phyloP scores from a whole-genome alignment of 352 stramenopile species.

The Pythium oligandrum region DNA sequence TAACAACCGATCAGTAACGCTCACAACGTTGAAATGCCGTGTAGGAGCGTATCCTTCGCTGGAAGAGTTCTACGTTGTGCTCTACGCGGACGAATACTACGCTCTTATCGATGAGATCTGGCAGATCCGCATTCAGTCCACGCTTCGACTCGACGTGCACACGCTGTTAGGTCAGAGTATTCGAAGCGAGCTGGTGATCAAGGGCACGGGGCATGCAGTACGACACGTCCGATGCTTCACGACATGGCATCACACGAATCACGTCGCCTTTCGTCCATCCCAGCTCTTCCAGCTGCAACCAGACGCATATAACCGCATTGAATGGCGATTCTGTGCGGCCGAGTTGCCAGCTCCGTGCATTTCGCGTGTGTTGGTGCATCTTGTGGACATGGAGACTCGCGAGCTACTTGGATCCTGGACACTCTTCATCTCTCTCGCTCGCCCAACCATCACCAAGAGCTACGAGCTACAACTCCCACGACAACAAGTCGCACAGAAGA shows the following conservation, averaged over 20 bases:
- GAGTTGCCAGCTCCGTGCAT: slow-evolving; percentile 20
- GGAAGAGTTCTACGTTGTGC: slow-evolving; percentile 87
- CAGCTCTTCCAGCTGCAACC: slow-evolving; percentile 85
- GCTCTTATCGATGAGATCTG: slow-evolving; percentile 77
- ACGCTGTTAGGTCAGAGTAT: slow-evolving; percentile 79
- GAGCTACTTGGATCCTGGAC: slow-evolving; percentile 91
- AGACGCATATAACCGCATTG: slow-evolving; percentile 89
- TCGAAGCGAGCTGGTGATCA: slow-evolving; percentile 87
- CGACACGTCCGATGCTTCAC: slow-evolving; percentile 51
- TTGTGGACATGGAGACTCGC: slow-evolving; percentile 88
- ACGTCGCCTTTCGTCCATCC: slow-evolving; percentile 71
- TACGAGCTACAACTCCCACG: slow-evolving; percentile 84
- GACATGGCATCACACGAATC: slow-evolving; percentile 26
- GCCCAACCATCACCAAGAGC: slow-evolving; percentile 88
- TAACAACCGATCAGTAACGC: slow-evolving; percentile 14
- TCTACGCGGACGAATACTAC: slow-evolving; percentile 88
- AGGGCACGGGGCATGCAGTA: slow-evolving; percentile 50
- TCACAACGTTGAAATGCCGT: slow-evolving; percentile 82
- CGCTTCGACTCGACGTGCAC: slow-evolving; percentile 83
- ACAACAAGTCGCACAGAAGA: slow-evolving; percentile 74
- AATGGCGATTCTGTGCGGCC: slow-evolving; percentile 70
- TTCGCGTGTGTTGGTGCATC: slow-evolving; percentile 59
- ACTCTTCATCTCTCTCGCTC: slow-evolving; percentile 60
- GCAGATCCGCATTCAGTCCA: slow-evolving; percentile 74
- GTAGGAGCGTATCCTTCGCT: slow-evolving; percentile 78